Evolutionary conservation across 768 basidiomycete species (phyloP).

Genomic region (Kwoniella dendrophila): DNA sequence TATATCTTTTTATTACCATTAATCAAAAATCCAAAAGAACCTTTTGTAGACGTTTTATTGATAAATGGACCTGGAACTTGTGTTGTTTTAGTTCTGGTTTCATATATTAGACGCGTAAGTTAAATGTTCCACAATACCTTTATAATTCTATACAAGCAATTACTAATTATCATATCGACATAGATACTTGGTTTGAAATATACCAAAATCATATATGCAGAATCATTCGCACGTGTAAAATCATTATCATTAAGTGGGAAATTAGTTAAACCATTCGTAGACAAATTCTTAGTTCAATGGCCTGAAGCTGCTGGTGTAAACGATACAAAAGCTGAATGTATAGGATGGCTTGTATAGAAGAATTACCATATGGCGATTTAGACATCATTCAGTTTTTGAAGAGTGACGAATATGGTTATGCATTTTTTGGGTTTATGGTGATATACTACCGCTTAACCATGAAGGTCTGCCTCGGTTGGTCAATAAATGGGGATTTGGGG

Average conservation of each 20-base stretch:
- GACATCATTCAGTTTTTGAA: no score
- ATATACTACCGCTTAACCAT: no score
- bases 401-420: no score
- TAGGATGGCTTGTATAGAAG: slow-evolving; percentile 22
- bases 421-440: no score
- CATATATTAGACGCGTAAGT: slow-evolving; percentile 72
- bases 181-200: slow-evolving; percentile 76
- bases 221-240: slow-evolving; percentile 87
- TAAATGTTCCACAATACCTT: background rate
- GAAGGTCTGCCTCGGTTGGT: no score
- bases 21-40: slow-evolving; percentile 22
- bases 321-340: slow-evolving; percentile 8
- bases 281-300: slow-evolving; percentile 95
- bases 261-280: slow-evolving; percentile 76
- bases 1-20: slow-evolving; percentile 65
- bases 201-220: slow-evolving; percentile 80
- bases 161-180: background rate
- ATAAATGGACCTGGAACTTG: slow-evolving; percentile 96
- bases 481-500: no score
- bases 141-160: slow-evolving; percentile 12
- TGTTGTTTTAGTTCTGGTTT: slow-evolving; percentile 71
- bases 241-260: slow-evolving; percentile 81
- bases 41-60: slow-evolving; percentile 71
- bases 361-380: no score
- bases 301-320: slow-evolving; percentile 58